Percentiles rank a stretch among this genome's conserved stretches.
Evolutionary conservation across 805 yeast species (phyloP).

Genomic region (Maudiozyma serrabonitensis): DNA sequence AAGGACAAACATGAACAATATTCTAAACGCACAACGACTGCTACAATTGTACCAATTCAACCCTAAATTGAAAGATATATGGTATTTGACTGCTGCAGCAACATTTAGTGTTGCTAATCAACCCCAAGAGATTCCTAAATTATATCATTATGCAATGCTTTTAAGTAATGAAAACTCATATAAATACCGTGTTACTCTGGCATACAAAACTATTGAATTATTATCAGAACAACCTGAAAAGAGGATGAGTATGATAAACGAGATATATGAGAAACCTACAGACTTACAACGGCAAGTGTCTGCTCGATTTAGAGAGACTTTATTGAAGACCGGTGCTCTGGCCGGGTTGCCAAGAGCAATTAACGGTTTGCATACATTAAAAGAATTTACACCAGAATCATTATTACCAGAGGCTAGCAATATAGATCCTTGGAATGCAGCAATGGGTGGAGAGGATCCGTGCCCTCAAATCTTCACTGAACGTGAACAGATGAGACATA

Average conservation of each 20-base stretch:
- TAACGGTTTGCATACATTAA: slow-evolving; percentile 60
- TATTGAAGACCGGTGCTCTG: slow-evolving; percentile 69
- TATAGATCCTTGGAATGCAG: slow-evolving; percentile 22
- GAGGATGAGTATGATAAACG: slow-evolving; percentile 9
- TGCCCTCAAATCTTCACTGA: slow-evolving; percentile 5
- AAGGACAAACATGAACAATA: slow-evolving; percentile 8
- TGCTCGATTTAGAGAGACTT: slow-evolving; percentile 59
- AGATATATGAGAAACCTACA: slow-evolving; percentile 12
- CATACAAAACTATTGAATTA: slow-evolving; percentile 15
- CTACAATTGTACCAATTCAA: slow-evolving; percentile 29
- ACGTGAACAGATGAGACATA: slow-evolving; percentile 6
- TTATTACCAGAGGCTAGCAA: slow-evolving; percentile 20
- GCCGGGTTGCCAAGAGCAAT: slow-evolving; percentile 81
- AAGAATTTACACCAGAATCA: slow-evolving; percentile 51
- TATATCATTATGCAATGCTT: slow-evolving; percentile 59
- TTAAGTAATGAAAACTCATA: slow-evolving; percentile 14
- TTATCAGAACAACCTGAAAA: slow-evolving; percentile 5
- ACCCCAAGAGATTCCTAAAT: slow-evolving; percentile 68
- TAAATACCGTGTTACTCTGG: slow-evolving; percentile 12
- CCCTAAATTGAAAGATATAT: slow-evolving; percentile 45
- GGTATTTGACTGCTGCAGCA: slow-evolving; percentile 78
- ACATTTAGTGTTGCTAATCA: slow-evolving; percentile 72
- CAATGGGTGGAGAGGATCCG: slow-evolving; percentile 12
- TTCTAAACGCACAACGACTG: slow-evolving; percentile 23
- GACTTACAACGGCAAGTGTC: slow-evolving; percentile 30